Evolutionary conservation across 164 flowering plant species (phyloP), one percentile per base, ranked within the genome.

Genomic region (Kingdonia uniflora): DNA sequence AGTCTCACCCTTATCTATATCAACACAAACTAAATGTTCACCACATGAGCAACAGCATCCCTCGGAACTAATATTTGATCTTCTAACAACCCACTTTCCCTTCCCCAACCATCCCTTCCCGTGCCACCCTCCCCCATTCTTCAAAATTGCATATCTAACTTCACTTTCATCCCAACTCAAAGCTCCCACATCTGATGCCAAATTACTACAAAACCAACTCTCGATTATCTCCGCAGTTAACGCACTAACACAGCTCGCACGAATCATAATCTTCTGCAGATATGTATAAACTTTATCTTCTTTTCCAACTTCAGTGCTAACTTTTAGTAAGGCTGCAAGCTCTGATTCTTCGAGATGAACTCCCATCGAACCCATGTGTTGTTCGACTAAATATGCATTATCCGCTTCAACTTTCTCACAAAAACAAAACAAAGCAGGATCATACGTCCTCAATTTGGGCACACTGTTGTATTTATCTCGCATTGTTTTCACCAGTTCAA

Each of bases 101-200:
- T 67, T 62, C 51, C 97, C 96, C 60, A 79, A 56, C 97, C 96
- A 91, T 37, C 97, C 97, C 40, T 70, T 59, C 26, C 95, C 96
- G 72, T 91, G 96, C 87, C 87, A 87, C 33, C 97, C 97, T 54
- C 97, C 92, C 5, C 97, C 97, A 70, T 85, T 87, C 67, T 52
- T 75, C 63, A 49, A 56, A 49, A 71, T 45, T 16, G 58, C 77
- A 14, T 77, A 83, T 64, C 65, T 74, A 42, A 82, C 64, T 59
- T 29, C 20, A 23, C 37, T 69, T 20, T 7, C 59, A 51, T 74
- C 80, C 70, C 56, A 59, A 56, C 57, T 60, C 57, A n/a, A 54
- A 17, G 57, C 51, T 10, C 73, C 76, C 21, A 64, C 74, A 55
- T 63, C 69, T 14, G 55, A 38, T 15, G 80, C 84, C 37, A 47